Evolutionary conservation across 345 rosid genomes (phyloP).

Genomic region (Citrus australasica): DNA sequence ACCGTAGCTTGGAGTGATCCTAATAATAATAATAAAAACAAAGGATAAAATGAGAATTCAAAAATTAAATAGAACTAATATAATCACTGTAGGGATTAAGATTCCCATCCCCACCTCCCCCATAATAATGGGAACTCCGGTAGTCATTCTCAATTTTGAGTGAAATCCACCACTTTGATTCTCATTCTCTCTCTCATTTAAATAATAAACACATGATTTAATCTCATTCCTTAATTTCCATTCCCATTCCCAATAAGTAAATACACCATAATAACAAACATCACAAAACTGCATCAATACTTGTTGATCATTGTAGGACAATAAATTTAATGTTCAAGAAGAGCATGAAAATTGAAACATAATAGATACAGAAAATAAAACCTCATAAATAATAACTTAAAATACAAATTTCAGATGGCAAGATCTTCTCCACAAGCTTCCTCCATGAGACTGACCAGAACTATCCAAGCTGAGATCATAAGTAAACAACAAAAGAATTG

Average conservation of each 20-base stretch:
- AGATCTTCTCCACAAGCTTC: slow-evolving; percentile 13
- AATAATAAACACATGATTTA: too few species aligned
- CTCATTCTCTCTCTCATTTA: too few species aligned
- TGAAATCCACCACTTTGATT: too few species aligned
- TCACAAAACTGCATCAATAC: neutral
- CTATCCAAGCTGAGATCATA: slow-evolving; percentile 19
- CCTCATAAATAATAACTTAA: neutral
- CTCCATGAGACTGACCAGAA: neutral
- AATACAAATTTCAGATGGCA: slow-evolving; percentile 13
- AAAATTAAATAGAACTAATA: too few species aligned
- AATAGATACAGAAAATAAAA: neutral
- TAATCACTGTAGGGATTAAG: too few species aligned
- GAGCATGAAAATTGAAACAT: neutral
- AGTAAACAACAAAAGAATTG: slow-evolving; percentile 39
- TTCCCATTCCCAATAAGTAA: too few species aligned
- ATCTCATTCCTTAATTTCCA: too few species aligned
- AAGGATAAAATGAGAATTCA: too few species aligned
- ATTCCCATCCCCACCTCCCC: too few species aligned
- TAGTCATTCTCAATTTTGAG: too few species aligned
- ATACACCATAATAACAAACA: neutral
- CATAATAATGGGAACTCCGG: fast-evolving
- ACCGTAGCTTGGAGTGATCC: fast-evolving
- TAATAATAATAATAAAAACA: too few species aligned
- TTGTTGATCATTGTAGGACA: neutral
- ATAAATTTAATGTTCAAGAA: neutral